phyloP scores from a whole-genome alignment of 2,329 filamentous ascomycete genomes.

The Claviceps quebecensis region DNA sequence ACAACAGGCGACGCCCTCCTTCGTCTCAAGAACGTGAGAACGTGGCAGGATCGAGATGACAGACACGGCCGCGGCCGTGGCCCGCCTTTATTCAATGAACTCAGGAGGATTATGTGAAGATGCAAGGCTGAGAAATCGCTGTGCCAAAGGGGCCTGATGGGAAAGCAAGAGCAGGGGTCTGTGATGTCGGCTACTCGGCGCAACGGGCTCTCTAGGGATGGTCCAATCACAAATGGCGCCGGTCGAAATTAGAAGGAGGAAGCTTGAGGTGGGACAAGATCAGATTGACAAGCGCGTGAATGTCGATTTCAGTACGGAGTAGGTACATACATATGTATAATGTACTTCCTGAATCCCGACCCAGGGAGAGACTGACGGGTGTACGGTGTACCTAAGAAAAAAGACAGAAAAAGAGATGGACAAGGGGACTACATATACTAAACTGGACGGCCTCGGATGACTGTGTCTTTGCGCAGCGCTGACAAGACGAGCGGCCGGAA shows the following conservation, averaged over 20 bases:
- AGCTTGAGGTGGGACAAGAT: not conserved
- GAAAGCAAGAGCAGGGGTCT: not conserved
- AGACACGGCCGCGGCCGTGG: not conserved
- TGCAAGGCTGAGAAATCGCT: not conserved
- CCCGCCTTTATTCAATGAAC: not conserved
- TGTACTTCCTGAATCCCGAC: not conserved
- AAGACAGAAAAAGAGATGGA: not conserved
- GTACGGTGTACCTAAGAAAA: not conserved
- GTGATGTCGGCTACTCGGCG: not conserved
- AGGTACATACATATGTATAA: no score
- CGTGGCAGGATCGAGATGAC: not conserved
- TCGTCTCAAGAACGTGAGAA: not conserved
- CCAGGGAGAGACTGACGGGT: not conserved
- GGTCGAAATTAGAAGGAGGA: not conserved
- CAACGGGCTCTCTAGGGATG: not conserved
- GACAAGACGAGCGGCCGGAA: no score
- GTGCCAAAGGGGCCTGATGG: not conserved
- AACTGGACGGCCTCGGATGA: not conserved
- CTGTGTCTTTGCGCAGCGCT: not conserved
- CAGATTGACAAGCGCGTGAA: not conserved
- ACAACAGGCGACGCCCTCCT: not conserved
- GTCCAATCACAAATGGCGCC: not conserved
- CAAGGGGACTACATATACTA: not conserved
- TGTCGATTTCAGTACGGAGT: not conserved
- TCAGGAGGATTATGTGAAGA: not conserved